These are phyloP conservation scores for Volvox africanus DNA, from an alignment of 139 green algal species.

Conservation along the genomic window DNA sequence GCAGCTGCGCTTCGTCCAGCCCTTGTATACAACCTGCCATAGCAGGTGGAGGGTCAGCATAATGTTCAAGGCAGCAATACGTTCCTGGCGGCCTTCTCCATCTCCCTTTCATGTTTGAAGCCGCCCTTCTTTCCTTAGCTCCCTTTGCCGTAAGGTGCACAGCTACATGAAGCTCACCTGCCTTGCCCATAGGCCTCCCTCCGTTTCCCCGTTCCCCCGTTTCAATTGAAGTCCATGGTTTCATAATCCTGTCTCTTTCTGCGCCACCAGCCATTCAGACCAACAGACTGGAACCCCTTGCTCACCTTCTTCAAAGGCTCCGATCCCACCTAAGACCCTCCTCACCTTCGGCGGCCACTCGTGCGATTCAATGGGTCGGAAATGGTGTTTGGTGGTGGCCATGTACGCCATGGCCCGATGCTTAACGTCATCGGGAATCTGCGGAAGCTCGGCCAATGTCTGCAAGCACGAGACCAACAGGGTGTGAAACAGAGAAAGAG, in stretches of 20 bases:
- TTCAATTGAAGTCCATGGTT: too few species aligned
- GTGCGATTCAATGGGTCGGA: constrained; percentile 37
- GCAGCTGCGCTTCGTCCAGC: constrained; percentile 45
- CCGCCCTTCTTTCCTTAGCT: too few species aligned
- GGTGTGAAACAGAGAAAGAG: too few species aligned
- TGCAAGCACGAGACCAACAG: background rate
- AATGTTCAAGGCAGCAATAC: too few species aligned
- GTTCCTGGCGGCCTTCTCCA: too few species aligned
- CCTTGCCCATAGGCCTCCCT: background rate
- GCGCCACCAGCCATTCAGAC: background rate
- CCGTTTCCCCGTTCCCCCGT: too few species aligned
- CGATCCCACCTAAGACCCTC: too few species aligned
- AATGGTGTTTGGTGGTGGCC: constrained; percentile 32
- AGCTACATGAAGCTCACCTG: too few species aligned
- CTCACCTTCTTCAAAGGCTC: background rate
- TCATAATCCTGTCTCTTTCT: too few species aligned
- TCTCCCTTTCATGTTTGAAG: too few species aligned
- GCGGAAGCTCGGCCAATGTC: constrained; percentile 37
- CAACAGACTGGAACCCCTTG: background rate
- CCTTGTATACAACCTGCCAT: constrained; percentile 44
- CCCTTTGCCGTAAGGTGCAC: too few species aligned
- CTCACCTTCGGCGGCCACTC: constrained; percentile 49
- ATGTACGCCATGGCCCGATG: constrained; percentile 32
- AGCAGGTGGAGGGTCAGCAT: too few species aligned
- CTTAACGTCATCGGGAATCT: constrained; percentile 36